phyloP scores from a whole-genome alignment of 2,329 filamentous ascomycete species.

The Trichoderma simmonsii region DNA sequence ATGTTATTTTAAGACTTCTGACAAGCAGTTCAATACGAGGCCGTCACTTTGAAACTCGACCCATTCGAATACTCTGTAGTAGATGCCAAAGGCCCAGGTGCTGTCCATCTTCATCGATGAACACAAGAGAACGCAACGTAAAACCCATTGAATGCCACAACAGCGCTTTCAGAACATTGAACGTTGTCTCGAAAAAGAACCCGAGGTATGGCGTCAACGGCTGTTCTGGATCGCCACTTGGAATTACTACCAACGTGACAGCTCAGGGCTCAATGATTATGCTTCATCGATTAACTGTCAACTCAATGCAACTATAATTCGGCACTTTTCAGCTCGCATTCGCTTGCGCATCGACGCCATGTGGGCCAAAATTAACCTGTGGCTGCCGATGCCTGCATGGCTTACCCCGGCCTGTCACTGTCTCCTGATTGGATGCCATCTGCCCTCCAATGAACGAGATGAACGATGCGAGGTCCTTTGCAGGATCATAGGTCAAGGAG shows the following conservation, averaged over 20 bases:
- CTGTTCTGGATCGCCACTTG: background rate
- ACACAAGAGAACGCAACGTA: background rate
- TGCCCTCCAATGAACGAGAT: background rate
- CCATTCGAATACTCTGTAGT: background rate
- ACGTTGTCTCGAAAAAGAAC: background rate
- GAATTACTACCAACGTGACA: background rate
- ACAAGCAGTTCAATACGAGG: background rate
- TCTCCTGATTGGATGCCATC: background rate
- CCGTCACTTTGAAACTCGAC: background rate
- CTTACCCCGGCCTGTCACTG: background rate
- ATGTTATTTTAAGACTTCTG: background rate
- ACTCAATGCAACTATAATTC: background rate
- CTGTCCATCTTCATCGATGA: background rate
- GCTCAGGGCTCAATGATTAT: background rate
- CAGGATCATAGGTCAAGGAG: background rate
- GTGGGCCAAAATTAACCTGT: background rate
- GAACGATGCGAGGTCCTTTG: background rate
- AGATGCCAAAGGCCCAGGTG: background rate
- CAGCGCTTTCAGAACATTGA: background rate
- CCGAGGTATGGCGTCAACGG: background rate
- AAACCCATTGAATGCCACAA: background rate
- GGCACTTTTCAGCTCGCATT: background rate
- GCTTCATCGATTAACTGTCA: background rate
- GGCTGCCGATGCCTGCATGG: background rate
- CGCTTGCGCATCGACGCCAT: constrained; percentile 10